Evolutionary conservation across 805 yeast species (phyloP).

Genomic region (Torulaspora maleeae): DNA sequence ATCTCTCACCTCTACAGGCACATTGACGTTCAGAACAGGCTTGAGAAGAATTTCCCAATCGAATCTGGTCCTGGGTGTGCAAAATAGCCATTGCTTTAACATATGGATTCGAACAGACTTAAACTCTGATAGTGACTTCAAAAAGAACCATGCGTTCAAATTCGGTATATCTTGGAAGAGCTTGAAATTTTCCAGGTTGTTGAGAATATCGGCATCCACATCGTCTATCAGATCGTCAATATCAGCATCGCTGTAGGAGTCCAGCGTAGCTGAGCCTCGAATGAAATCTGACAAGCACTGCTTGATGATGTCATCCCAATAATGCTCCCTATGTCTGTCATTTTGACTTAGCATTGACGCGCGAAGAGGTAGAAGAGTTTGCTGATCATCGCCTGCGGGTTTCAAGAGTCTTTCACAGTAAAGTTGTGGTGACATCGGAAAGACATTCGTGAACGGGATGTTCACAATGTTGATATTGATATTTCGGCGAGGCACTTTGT

Average conservation of each 20-base stretch:
- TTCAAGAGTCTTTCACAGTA: conserved; percentile 24
- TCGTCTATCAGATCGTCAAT: conserved; percentile 6
- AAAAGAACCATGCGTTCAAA: conserved; percentile 36
- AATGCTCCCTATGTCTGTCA: conserved; percentile 15
- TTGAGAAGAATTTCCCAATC: conserved; percentile 39
- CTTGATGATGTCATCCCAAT: conserved; percentile 28
- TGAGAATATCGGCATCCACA: conserved; percentile 19
- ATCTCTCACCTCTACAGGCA: conserved; percentile 37
- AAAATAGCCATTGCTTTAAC: conserved; percentile 37
- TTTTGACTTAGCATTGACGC: conserved; percentile 1
- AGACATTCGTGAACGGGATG: conserved; percentile 35
- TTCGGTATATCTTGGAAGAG: conserved; percentile 36
- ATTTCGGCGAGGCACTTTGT: conserved; percentile 29
- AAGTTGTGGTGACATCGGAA: conserved; percentile 27
- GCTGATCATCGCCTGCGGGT: conserved; percentile 24
- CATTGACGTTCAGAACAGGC: conserved; percentile 36
- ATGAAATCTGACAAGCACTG: conserved; percentile 16
- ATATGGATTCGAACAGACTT: conserved; percentile 36
- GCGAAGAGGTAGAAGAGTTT: conserved; percentile 25
- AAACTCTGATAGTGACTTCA: conserved; percentile 32
- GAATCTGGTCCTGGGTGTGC: conserved; percentile 37
- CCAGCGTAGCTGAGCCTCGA: background rate
- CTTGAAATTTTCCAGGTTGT: conserved; percentile 27
- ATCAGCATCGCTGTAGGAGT: background rate
- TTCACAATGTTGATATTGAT: conserved; percentile 31